phyloP scores from a whole-genome alignment of 2,329 filamentous ascomycete species.

The Microcyclospora tardicrescens region DNA sequence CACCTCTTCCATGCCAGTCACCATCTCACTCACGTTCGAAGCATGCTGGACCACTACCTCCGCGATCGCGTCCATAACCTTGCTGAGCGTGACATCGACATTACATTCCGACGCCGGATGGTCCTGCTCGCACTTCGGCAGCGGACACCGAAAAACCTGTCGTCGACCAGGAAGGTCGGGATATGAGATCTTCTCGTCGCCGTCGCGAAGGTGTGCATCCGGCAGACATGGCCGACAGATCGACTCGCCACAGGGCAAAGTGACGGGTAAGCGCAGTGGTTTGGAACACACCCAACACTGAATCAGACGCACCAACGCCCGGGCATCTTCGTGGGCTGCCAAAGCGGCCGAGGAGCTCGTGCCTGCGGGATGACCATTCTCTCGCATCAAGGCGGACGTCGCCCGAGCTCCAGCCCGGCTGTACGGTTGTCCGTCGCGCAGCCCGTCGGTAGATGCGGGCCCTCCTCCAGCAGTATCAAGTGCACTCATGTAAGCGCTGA shows the following conservation, averaged over 20 bases:
- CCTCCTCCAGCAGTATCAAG: too few species aligned
- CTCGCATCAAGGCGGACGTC: conserved; percentile 28
- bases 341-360: conserved; percentile 25
- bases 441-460: too few species aligned
- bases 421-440: too few species aligned
- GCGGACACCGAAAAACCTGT: conserved; percentile 63
- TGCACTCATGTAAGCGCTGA: too few species aligned
- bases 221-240: conserved; percentile 68
- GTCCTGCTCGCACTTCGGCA: conserved; percentile 50
- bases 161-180: conserved; percentile 54
- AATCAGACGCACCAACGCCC: conserved; percentile 57
- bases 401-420: too few species aligned
- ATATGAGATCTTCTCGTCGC: conserved; percentile 55
- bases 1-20: conserved; percentile 31
- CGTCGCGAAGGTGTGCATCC: conserved; percentile 42
- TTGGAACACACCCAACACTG: conserved; percentile 65
- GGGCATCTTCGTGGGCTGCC: conserved; percentile 40
- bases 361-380: conserved; percentile 23
- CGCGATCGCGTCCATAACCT: conserved; percentile 50
- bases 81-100: conserved; percentile 62
- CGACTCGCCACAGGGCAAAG: conserved; percentile 68
- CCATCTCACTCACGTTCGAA: conserved; percentile 20
- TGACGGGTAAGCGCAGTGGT: conserved; percentile 55
- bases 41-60: conserved; percentile 36
- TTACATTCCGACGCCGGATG: conserved; percentile 68